Base-by-base conservation (phyloP, 2,329 filamentous ascomycete genomes). In the Chaetomiaceae sp. region DNA sequence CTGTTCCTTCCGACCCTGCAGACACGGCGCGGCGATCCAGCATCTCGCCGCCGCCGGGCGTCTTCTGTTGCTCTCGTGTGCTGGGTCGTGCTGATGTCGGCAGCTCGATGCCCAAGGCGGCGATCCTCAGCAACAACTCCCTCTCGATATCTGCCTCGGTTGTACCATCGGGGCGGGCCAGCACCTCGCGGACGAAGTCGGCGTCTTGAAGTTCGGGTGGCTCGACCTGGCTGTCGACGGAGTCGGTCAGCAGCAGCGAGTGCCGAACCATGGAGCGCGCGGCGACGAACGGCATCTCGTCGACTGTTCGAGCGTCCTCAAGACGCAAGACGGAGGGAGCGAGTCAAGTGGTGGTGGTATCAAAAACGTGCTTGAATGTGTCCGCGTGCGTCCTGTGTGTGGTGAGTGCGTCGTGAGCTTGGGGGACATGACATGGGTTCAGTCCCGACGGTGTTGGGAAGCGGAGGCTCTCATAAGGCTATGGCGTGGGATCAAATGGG, bases 1-100 rank as follows among this genome's bases (percentile, higher is more conserved):
- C 62, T 5, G 75, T 73, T 20, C 58, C 62, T 21, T 64, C 58
- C 12, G 71, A 71, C 8, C 65, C 67, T 39, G 71, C 70, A 3
- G 76, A 78, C 54, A 67, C 68, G 13, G 70, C 71, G 33, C 73
- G 73, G 20, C 73, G 73, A 25, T 63, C 67, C 20, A 2, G 4
- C 9, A 12, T 33, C 10, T 23, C 4, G 44, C 3, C 17, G 23
- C 9, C 30, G 12, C 34, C 27, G 13, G n/a, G 14, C 8, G 38
- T 33, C 3, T 63, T 66, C 49, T 69, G 65, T 43, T 65, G 66
- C 50, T 70, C 68, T 30, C 71, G 64, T 30, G 61, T 58, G 35
- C 59, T 65, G 34, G 61, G 57, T 9, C 63, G 58, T 13, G 57
- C 57, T 19, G 64, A 58, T 6, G 63, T n/a, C 1, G 58, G 56